Percentiles rank a stretch among this genome's conserved stretches.
Conservation (phyloP, 108 stramenopile species). For the Skeletonema costatum region DNA sequence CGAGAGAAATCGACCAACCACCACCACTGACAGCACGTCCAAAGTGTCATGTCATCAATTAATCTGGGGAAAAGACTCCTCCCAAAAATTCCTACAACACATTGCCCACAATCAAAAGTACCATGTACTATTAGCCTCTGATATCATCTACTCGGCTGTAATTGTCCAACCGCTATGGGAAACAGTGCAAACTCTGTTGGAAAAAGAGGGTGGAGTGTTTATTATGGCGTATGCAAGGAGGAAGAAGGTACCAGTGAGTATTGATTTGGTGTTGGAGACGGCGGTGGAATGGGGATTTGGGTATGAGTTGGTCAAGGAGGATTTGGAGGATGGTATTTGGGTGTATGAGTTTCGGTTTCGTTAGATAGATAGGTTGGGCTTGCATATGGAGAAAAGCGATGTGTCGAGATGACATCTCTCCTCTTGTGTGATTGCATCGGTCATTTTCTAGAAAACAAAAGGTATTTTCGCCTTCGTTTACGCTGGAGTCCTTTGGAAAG, state of each 20-base stretch:
- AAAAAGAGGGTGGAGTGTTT: constrained; percentile 44
- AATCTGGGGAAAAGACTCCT: constrained; percentile 51
- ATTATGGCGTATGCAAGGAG: constrained; percentile 65
- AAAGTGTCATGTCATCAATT: constrained; percentile 44
- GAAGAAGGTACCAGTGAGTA: constrained; percentile 60
- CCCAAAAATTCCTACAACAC: constrained; percentile 18
- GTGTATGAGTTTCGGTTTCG: constrained; percentile 45
- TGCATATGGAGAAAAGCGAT: no score
- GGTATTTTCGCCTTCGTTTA: no score
- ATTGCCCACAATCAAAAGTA: constrained; percentile 30
- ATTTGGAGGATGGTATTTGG: constrained; percentile 50
- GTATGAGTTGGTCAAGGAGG: constrained; percentile 47
- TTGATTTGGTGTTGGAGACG: constrained; percentile 50
- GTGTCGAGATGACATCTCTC: no score
- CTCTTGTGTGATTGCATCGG: no score
- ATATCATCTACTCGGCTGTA: constrained; percentile 59
- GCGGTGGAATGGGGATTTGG: constrained; percentile 45
- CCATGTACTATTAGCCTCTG: constrained; percentile 62
- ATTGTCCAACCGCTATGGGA: constrained; percentile 66
- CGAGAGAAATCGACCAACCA: constrained; percentile 3
- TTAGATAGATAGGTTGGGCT: not conserved
- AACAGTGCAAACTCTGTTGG: constrained; percentile 54
- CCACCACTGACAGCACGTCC: not conserved
- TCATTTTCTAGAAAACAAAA: no score
- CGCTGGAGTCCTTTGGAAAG: no score